Evolutionary conservation across 225 moss, liverwort and hornwort genomes (phyloP), one percentile per base, ranked within the genome.

Genomic region (Marchantia polymorpha): DNA sequence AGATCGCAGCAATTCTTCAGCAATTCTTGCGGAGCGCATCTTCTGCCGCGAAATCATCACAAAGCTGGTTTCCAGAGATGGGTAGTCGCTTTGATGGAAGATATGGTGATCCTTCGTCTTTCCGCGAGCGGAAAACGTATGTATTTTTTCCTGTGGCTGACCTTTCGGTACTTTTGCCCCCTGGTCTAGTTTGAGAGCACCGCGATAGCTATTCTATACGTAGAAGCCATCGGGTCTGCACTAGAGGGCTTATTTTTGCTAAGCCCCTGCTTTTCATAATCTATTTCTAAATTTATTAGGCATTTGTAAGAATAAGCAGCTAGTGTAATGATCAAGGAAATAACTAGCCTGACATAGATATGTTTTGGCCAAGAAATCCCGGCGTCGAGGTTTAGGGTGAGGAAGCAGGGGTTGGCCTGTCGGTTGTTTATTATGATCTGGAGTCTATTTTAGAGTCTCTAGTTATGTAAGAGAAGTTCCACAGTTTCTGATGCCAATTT

Each of bases 51-150:
- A 7, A 71, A 52, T 7, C 6, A 52, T 23, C 58, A 25, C 8
- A 49, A 64, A 50, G 77, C 60, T 64, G 11, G 63, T 63, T n/a
- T 64, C 8, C 77, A 54, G 77, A 10, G 49, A 77, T 77, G 63
- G 64, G 47, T 90, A 94, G 94, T 83, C 91, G 92, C 77, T 92
- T 87, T 83, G 94, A 94, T 81, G 87, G 91, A 65, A 83, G 92
- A 90, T 94, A 92, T 75, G 86, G 89, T 52, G 94, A 94, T 79
- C 90, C 92, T 74, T 94, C 94, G 12, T 94, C 94, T 15, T 94
- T 91, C 79, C 89, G 94, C 25, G 94, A 94, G 30, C 85, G 92
- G 73, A 94, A 94, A 87, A 89, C 86, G 94, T 94, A 82, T 76
- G 84, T 76, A 9, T 23, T 23, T 9, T 23, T 6, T 19, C 61